Evolutionary conservation across 2,329 filamentous ascomycete species (phyloP).

Genomic region (Verticillium tricorpus): DNA sequence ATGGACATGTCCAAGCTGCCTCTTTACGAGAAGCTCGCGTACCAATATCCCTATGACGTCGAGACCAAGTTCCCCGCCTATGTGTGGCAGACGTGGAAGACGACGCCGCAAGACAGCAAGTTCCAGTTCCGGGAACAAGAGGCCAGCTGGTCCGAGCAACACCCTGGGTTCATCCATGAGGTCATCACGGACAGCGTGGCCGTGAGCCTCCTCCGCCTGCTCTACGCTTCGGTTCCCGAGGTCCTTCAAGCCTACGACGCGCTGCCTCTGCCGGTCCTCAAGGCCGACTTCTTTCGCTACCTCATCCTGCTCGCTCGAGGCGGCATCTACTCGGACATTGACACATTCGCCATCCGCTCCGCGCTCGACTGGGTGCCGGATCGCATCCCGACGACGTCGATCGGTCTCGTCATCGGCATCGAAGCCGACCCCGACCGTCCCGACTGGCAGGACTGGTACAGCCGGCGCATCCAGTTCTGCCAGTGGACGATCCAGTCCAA

Average conservation of each 20-base stretch:
- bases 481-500: constrained; percentile 99
- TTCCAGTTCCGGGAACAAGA: constrained; percentile 83
- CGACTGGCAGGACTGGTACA: constrained; percentile 96
- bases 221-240: constrained; percentile 80
- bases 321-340: constrained; percentile 82
- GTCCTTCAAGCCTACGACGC: constrained; percentile 72
- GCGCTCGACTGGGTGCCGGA: constrained; percentile 84
- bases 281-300: constrained; percentile 77
- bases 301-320: constrained; percentile 59
- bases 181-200: constrained; percentile 92
- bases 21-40: constrained; percentile 76
- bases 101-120: constrained; percentile 68
- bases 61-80: constrained; percentile 89
- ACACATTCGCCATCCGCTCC: constrained; percentile 79
- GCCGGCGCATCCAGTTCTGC: constrained; percentile 93
- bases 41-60: constrained; percentile 91
- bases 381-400: constrained; percentile 67
- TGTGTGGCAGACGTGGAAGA: constrained; percentile 99
- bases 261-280: constrained; percentile 69
- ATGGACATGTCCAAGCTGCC: constrained; percentile 69
- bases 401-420: constrained; percentile 89
- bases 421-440: constrained; percentile 91
- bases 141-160: constrained; percentile 80
- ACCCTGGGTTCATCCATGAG: constrained; percentile 92
- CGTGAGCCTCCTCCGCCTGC: constrained; percentile 72